phyloP scores from a whole-genome alignment of 192 early-diverging fungal species.

The Coemansia sp. region DNA sequence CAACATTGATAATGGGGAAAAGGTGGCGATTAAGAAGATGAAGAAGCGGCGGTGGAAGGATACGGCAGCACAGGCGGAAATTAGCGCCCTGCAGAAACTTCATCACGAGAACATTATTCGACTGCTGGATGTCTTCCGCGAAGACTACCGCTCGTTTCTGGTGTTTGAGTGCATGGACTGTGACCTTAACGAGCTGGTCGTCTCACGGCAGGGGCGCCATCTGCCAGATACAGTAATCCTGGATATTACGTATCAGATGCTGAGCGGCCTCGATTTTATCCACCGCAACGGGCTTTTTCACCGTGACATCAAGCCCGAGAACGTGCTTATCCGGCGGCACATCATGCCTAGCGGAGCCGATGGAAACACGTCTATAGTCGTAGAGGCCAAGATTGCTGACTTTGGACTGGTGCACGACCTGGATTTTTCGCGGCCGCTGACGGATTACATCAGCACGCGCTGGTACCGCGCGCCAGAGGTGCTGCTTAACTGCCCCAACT shows the following conservation, averaged over 20 bases:
- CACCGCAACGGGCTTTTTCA: conserved; percentile 94
- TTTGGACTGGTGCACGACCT: conserved; percentile 93
- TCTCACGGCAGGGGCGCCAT: conserved; percentile 63
- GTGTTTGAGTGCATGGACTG: conserved; percentile 97
- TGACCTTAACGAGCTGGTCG: conserved; percentile 89
- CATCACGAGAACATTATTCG: conserved; percentile 82
- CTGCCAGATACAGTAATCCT: conserved; percentile 69
- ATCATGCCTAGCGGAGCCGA: conserved; percentile 32
- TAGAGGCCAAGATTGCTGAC: conserved; percentile 87
- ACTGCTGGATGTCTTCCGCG: conserved; percentile 80
- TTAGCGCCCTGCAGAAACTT: conserved; percentile 50
- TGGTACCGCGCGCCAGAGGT: conserved; percentile 99
- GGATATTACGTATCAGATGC: conserved; percentile 84
- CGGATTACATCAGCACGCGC: conserved; percentile 96
- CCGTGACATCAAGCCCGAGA: conserved; percentile 97
- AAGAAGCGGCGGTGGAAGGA: conserved; percentile 60
- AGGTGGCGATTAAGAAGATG: conserved; percentile 58
- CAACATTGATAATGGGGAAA: conserved; percentile 46
- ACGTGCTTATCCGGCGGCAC: conserved; percentile 69
- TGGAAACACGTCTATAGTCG: conserved; percentile 40
- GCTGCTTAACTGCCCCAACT: conserved; percentile 73
- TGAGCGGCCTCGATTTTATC: conserved; percentile 85
- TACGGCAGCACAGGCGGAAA: conserved; percentile 53
- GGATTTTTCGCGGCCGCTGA: conserved; percentile 85
- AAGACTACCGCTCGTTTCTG: conserved; percentile 84